Percentiles rank a stretch among this genome's conserved stretches.
Evolutionary conservation across 257 asterid species (phyloP).

Genomic region (Plectranthus barbatus): DNA sequence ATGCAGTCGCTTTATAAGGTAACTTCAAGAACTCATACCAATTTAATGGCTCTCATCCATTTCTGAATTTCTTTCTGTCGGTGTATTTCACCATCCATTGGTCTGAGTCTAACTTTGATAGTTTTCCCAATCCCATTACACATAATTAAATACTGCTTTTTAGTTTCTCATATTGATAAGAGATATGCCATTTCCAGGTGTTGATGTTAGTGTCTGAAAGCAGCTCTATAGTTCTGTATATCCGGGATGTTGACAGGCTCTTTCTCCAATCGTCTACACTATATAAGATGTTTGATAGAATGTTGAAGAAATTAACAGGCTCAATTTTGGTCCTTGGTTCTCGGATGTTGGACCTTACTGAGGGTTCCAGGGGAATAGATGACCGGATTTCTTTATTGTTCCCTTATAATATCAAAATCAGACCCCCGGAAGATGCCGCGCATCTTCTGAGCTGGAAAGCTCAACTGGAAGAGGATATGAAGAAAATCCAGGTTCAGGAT

Average conservation of each 20-base stretch:
- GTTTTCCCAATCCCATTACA: background rate
- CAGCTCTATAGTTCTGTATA: slow-evolving; percentile 50
- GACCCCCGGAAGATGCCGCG: slow-evolving; percentile 72
- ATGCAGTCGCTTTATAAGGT: slow-evolving; percentile 67
- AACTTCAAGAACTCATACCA: slow-evolving; percentile 3
- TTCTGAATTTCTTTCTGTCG: background rate
- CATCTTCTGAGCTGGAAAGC: slow-evolving; percentile 74
- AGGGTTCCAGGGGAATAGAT: slow-evolving; percentile 43
- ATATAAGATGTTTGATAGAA: slow-evolving; percentile 47
- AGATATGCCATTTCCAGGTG: slow-evolving; percentile 43
- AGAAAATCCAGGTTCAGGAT: slow-evolving; percentile 64
- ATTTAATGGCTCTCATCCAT: background rate
- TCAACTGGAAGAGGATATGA: slow-evolving; percentile 76
- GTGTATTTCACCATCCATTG: background rate
- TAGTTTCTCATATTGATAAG: background rate
- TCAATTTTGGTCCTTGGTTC: slow-evolving; percentile 79
- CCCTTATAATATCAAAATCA: slow-evolving; percentile 69
- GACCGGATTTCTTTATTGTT: slow-evolving; percentile 49
- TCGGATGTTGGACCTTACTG: slow-evolving; percentile 45
- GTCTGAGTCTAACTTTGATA: background rate
- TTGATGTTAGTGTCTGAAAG: slow-evolving; percentile 52
- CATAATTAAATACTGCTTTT: background rate
- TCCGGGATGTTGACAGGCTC: slow-evolving; percentile 65
- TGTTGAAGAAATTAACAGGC: slow-evolving; percentile 80
- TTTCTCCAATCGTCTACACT: slow-evolving; percentile 56